Evolutionary conservation across 192 early-diverging fungal species (phyloP), one percentile per base, ranked within the genome.

Genomic region (Umbelopsis sp.): DNA sequence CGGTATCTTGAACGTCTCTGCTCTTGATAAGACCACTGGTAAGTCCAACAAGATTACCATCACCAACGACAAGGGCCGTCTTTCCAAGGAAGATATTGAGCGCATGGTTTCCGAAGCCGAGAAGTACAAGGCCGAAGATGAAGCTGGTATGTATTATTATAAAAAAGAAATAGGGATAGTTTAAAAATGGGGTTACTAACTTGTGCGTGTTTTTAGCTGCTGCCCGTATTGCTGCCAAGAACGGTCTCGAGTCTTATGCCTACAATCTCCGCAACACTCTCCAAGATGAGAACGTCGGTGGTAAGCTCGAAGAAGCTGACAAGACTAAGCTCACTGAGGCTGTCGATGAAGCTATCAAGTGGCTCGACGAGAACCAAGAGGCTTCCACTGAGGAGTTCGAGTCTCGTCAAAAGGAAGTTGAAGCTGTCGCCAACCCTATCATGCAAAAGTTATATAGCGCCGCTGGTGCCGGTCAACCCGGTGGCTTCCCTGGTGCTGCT

Each of bases 351-450:
- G 85, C 95, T 78, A 94, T 97, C 87, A 87, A 91, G 77, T 99
- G 96, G 96, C 87, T 99, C 75, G 96, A 99, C 77, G 80, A 85
- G 70, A 93, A 91, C 80, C 91, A 93, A 76, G 97, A 98, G 86
- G 97, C 93, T 62, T 90, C 92, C 79, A 99, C 96, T 89, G 96
- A 98, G 83, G 97, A 99, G 89, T 98, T 93, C 81, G 96, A 98
- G 84, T 75, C 86, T 78, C 89, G 89, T 80, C 94, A 96, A 86
- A 98, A 97, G 91, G 91, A 95, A 74, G 88, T 99, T 65, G 95
- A 98, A 86, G 87, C 87, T 76, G 74, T 93, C 70, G 95, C 95
- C 76, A 96, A 97, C 91, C 96, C 96, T 75, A 97, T 99, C 89
- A 98, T 98, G 93, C 91, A 84, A 81, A 95, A 49, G 87, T 89